Base-by-base conservation (phyloP, 2,329 filamentous ascomycete genomes). In the Ophiostoma perfectum region DNA sequence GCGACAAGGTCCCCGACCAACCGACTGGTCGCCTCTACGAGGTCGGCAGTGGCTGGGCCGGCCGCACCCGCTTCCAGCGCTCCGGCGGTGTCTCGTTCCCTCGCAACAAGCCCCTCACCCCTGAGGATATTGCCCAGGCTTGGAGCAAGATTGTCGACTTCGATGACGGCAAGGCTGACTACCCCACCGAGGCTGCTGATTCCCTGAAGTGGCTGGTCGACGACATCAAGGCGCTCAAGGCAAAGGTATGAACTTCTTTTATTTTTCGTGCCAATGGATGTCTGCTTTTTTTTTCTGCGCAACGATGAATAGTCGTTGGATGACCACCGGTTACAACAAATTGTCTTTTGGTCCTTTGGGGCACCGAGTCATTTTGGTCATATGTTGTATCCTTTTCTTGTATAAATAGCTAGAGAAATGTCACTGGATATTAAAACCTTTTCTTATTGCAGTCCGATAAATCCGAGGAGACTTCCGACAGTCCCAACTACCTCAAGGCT, bases 1-100 rank as follows among this genome's bases (percentile, higher is more conserved):
- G 88, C 78, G 95, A 99, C 81, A 91, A 92, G 81, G 88, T 93
- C 67, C 94, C 95, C 41, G 86, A 90, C 76, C 87, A 90, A 73
- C 86, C 88, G 16, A 97, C 93, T 69, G 94, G 94, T 72, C 90
- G 89, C 67, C 85, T 99, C 64, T 99, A 93, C 81, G 95, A 99
- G 82, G 92, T 94, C 74, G 95, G 95, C 75, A 95, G 91, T 77
- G 95, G 94, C 72, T 99, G 95, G 95, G 87, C 89, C 75, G 92
- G 90, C 72, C 87, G 88, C 78, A 99, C 95, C 68, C 89, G 95
- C 80, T 99, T 94, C 94, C 93, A 99, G 84, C 89, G 95, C 74
- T 88, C 88, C 70, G 92, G 91, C 67, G 95, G 95, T 73, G 88
- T 93, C 77, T 91, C 90, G 73, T 99, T 99, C 89, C 93, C 94